Percentiles rank a stretch among this genome's conserved stretches.
phyloP scores from a whole-genome alignment of 805 yeast species.

The Candida ficus region DNA sequence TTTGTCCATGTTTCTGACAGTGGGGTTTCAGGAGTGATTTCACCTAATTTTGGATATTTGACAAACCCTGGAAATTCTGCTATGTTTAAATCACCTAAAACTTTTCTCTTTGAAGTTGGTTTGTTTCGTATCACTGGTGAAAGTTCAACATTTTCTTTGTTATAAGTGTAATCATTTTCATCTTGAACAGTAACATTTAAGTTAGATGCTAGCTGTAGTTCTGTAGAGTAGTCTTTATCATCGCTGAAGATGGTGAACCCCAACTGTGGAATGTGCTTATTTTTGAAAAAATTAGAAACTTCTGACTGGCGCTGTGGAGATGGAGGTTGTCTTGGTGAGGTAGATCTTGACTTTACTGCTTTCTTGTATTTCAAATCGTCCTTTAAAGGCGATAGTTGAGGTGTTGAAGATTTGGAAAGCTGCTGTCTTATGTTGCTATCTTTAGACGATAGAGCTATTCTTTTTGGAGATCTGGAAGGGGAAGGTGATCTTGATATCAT shows the following conservation, averaged over 20 bases:
- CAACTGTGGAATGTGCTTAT: constrained; percentile 11
- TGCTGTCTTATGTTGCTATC: constrained; percentile 20
- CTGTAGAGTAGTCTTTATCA: constrained; percentile 19
- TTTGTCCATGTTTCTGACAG: constrained; percentile 17
- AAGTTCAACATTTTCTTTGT: constrained; percentile 17
- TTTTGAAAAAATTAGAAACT: constrained; percentile 3
- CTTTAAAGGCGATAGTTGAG: constrained; percentile 13
- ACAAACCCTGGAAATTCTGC: constrained; percentile 15
- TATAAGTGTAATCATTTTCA: constrained; percentile 14
- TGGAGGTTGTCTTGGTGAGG: constrained; percentile 1
- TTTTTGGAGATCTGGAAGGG: constrained; percentile 19
- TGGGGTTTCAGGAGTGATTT: constrained; percentile 1
- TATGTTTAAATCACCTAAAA: constrained; percentile 16
- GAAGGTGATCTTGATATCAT: constrained; percentile 16
- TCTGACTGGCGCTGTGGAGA: constrained; percentile 3
- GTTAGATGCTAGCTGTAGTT: constrained; percentile 10
- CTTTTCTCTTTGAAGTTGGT: constrained; percentile 4
- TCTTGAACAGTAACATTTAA: constrained; percentile 10
- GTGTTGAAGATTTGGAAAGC: constrained; percentile 12
- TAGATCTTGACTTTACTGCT: constrained; percentile 10
- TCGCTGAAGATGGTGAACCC: constrained; percentile 24
- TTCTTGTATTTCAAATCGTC: not conserved
- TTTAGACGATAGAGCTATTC: constrained; percentile 22
- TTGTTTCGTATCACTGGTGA: not conserved
- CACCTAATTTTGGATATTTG: constrained; percentile 7